Conservation (phyloP, 2,329 filamentous ascomycete species). For the Elsinoe ampelina region DNA sequence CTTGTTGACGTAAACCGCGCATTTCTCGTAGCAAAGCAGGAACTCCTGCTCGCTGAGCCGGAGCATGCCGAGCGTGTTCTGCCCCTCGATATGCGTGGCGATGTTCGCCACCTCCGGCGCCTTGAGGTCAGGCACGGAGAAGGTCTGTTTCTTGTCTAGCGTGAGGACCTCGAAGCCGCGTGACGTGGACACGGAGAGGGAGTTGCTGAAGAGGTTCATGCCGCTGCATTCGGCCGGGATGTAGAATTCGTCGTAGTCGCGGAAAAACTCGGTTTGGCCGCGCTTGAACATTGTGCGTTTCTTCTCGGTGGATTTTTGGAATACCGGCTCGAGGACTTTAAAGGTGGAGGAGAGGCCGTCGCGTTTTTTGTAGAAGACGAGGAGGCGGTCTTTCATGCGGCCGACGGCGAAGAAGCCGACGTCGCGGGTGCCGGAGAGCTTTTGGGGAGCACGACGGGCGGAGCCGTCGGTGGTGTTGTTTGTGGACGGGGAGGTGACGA, state of each 20-base stretch:
- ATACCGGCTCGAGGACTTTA: slow-evolving; percentile 89
- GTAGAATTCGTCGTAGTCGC: slow-evolving; percentile 98
- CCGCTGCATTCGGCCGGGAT: slow-evolving; percentile 91
- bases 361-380: slow-evolving; percentile 95
- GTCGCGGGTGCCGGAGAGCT: slow-evolving; percentile 75
- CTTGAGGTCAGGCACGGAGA: slow-evolving; percentile 82
- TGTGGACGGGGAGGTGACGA: slow-evolving; percentile 53
- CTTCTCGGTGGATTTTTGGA: slow-evolving; percentile 84
- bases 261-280: slow-evolving; percentile 86
- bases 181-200: slow-evolving; percentile 80
- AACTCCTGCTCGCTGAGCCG: slow-evolving; percentile 82
- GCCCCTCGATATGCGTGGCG: slow-evolving; percentile 68
- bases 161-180: slow-evolving; percentile 94
- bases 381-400: slow-evolving; percentile 88
- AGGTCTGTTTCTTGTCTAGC: slow-evolving; percentile 91
- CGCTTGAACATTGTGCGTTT: slow-evolving; percentile 60
- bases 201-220: slow-evolving; percentile 92
- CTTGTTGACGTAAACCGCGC: slow-evolving; percentile 95
- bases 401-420: slow-evolving; percentile 95
- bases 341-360: slow-evolving; percentile 89
- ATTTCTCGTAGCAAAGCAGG: slow-evolving; percentile 87
- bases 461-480: slow-evolving; percentile 55
- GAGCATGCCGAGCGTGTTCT: slow-evolving; percentile 92
- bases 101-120: slow-evolving; percentile 74
- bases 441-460: slow-evolving; percentile 77